Evolutionary conservation across 176 grass and related monocot species (phyloP), one percentile per base, ranked within the genome.

Genomic region (Dendrocalamus sinicus): DNA sequence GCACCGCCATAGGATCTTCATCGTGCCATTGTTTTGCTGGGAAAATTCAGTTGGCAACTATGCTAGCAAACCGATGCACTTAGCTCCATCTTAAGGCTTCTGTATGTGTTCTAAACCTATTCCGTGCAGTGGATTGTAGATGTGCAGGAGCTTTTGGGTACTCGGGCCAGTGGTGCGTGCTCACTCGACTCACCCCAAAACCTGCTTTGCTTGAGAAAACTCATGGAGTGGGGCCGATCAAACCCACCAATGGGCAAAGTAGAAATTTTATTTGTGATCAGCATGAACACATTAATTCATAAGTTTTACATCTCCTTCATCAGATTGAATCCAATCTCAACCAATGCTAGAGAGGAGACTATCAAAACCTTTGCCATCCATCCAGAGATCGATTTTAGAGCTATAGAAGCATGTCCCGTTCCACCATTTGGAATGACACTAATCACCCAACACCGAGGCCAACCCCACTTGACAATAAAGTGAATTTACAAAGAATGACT

Each of bases 391-490:
- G 26, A 26, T 59, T 45, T 45, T 45, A n/a, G 69, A 76, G 71
- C 47, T 67, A 68, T 59, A 75, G 41, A 76, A 75, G 43, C 80
- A 57, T 79, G 32, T 35, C 32, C 3, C 32, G 32, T 35, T 35
- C 32, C 32, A 35, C 89, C 68, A 65, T 86, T 71, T 19, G 35
- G 43, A 84, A 17, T 84, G 13, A 66, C 26, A 73, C 23, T 55
- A 22, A 32, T 61, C 68, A 16, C 80, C 79, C 51, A 72, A 46
- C 75, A 89, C 80, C 11, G 13, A 67, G 71, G 55, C 78, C 65
- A 85, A 64, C 80, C 22, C 32, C 69, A 70, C 43, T 69, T 70
- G 59, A 85, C 77, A 82, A 28, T 77, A 75, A 80, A 90, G 76
- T 78, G 72, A 80, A 84, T 72, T 28, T 68, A 69, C 78, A 73